A percentile compares a stretch with the other conserved stretches of the same genome.
Conservation (phyloP, 768 basidiomycete genomes). For the Pluteus cervinus region DNA sequence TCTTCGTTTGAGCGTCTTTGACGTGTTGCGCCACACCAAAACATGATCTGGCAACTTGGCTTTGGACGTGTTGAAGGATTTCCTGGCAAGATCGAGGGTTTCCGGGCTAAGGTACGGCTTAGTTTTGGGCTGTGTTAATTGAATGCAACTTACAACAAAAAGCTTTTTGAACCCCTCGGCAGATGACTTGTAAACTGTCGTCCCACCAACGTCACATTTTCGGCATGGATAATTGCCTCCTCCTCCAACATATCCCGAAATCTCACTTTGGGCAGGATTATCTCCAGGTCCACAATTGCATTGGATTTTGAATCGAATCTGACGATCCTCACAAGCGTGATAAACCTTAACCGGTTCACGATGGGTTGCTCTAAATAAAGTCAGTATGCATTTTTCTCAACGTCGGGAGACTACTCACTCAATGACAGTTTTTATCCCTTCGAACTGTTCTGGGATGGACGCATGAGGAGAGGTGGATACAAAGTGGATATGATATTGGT, state of each 20-base stretch:
- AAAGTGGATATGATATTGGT: slow-evolving; percentile 32
- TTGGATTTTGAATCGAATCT: slow-evolving; percentile 19
- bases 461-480: slow-evolving; percentile 32
- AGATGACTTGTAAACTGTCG: slow-evolving; percentile 21
- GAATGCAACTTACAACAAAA: slow-evolving; percentile 18
- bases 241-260: slow-evolving; percentile 31
- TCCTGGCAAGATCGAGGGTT: slow-evolving; percentile 13
- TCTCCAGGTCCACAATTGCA: slow-evolving; percentile 26
- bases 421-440: slow-evolving; percentile 23
- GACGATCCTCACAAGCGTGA: slow-evolving; percentile 16
- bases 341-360: slow-evolving; percentile 22
- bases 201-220: slow-evolving; percentile 32
- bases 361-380: slow-evolving; percentile 21
- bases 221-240: slow-evolving; percentile 34
- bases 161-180: slow-evolving; percentile 27
- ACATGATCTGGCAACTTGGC: slow-evolving; percentile 25
- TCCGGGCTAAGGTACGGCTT: slow-evolving; percentile 14
- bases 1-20: slow-evolving; percentile 19
- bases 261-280: slow-evolving; percentile 34
- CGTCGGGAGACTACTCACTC: slow-evolving; percentile 17
- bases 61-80: slow-evolving; percentile 16
- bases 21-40: slow-evolving; percentile 23
- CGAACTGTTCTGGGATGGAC: slow-evolving; percentile 29
- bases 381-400: neutral
- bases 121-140: slow-evolving; percentile 1